Conservation (phyloP, 208 protist species). For the Porcisia hertigi region DNA sequence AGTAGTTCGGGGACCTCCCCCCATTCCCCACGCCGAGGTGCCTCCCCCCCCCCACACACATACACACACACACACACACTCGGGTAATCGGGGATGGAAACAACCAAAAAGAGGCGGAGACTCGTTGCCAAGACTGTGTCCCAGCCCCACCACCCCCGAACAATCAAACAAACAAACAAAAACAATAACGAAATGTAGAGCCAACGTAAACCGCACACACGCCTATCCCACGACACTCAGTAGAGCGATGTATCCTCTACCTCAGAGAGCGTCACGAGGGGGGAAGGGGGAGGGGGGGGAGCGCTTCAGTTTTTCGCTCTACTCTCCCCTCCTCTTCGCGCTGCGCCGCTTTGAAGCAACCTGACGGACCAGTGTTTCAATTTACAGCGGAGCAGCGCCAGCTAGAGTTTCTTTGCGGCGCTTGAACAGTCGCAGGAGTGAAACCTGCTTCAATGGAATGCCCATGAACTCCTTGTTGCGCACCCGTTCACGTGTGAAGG, state of each 20-base stretch:
- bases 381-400: background rate
- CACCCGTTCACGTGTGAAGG: background rate
- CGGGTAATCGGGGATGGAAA: too few species aligned
- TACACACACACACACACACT: too few species aligned
- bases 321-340: background rate
- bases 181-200: too few species aligned
- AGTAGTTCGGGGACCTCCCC: background rate
- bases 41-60: too few species aligned
- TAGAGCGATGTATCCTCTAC: too few species aligned
- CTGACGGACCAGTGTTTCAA: background rate
- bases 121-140: too few species aligned
- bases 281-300: background rate
- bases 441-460: constrained; percentile 28
- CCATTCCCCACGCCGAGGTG: too few species aligned
- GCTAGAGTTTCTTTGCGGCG: background rate
- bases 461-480: background rate
- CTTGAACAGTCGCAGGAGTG: constrained; percentile 25
- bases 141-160: background rate
- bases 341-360: too few species aligned
- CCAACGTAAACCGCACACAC: too few species aligned
- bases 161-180: background rate
- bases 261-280: background rate
- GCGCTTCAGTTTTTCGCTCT: background rate
- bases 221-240: too few species aligned
- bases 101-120: too few species aligned